Percentiles rank a stretch among this genome's conserved stretches.
Conservation (phyloP, 176 grass and related monocot species). For the Chrysopogon serrulatus region DNA sequence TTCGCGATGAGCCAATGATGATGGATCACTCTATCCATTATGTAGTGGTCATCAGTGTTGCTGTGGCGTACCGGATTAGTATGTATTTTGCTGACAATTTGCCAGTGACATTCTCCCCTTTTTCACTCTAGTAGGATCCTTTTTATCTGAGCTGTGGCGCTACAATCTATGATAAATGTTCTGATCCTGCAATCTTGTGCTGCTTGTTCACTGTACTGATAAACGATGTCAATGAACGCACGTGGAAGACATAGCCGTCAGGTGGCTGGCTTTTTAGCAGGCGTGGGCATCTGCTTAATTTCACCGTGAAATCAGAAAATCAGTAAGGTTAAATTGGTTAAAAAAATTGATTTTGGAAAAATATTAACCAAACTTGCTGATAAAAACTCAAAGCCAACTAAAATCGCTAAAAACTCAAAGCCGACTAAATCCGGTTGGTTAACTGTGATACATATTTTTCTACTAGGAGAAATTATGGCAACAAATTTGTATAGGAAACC, state of each 20-base stretch:
- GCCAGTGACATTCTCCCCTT: neutral
- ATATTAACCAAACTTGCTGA: neutral
- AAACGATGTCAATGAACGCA: neutral
- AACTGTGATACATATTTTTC: neutral
- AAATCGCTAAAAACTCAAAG: neutral
- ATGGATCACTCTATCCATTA: neutral
- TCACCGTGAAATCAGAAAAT: neutral
- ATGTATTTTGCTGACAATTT: constrained; percentile 2
- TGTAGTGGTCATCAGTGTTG: neutral
- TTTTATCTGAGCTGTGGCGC: neutral
- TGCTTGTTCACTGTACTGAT: neutral
- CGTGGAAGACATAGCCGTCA: neutral
- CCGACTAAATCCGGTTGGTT: neutral
- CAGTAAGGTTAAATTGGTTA: neutral
- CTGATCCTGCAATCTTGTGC: neutral
- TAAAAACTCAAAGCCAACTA: neutral
- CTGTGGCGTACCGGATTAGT: neutral
- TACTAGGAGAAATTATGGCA: neutral
- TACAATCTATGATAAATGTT: neutral
- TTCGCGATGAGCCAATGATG: neutral
- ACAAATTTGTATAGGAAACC: neutral
- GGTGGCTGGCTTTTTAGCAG: neutral
- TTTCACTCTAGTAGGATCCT: neutral
- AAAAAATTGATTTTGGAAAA: neutral
- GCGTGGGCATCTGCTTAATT: neutral